These are phyloP conservation scores for Globisporangium okanoganense DNA, from an alignment of 352 stramenopile species.

Conservation along the genomic window DNA sequence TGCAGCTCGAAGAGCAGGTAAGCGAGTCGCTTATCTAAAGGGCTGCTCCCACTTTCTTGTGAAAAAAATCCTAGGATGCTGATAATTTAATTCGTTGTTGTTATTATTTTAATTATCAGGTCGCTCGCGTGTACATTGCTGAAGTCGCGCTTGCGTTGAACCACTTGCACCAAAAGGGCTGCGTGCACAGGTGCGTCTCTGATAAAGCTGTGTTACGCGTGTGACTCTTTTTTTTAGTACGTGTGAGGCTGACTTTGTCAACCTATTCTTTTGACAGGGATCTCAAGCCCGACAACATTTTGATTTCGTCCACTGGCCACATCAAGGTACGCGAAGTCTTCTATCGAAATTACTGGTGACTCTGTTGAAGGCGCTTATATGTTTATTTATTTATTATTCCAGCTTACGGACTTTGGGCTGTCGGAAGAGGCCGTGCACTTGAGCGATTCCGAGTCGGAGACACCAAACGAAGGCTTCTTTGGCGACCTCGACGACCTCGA, in stretches of 20 bases:
- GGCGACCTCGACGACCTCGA: slow-evolving; percentile 18
- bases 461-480: slow-evolving; percentile 14
- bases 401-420: slow-evolving; percentile 86
- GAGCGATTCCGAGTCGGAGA: slow-evolving; percentile 37
- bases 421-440: slow-evolving; percentile 72
- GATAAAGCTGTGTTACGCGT: neutral
- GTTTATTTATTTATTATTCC: neutral
- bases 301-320: slow-evolving; percentile 84
- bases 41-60: no score
- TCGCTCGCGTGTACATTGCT: slow-evolving; percentile 84
- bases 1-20: slow-evolving; percentile 85
- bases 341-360: neutral
- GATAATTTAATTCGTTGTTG: slow-evolving; percentile 2
- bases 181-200: slow-evolving; percentile 63
- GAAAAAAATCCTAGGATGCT: no score
- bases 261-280: slow-evolving; percentile 41
- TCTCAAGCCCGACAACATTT: slow-evolving; percentile 89
- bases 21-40: neutral
- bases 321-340: slow-evolving; percentile 59
- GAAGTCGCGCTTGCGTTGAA: slow-evolving; percentile 86
- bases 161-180: slow-evolving; percentile 81
- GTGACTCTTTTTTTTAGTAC: neutral
- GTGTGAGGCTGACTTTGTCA: slow-evolving; percentile 8
- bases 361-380: neutral
- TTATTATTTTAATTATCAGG: slow-evolving; percentile 24